phyloP scores from a whole-genome alignment of 2,329 filamentous ascomycete species.

The Rasamsonia emersonii region DNA sequence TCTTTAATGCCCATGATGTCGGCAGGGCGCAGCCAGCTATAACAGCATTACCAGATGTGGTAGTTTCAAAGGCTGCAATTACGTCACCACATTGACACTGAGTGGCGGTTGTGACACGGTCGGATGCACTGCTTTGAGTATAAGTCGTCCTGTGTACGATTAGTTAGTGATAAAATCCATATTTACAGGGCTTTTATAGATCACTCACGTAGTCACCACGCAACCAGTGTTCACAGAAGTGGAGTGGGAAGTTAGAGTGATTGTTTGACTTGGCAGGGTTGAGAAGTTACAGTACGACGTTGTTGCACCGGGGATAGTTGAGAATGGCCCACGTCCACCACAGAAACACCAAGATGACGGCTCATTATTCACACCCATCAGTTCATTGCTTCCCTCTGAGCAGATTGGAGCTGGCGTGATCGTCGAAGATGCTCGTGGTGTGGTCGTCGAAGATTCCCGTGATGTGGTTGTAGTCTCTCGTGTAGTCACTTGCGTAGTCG shows the following conservation, averaged over 20 bases:
- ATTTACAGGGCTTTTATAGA: not conserved
- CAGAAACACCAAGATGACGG: slow-evolving; percentile 5
- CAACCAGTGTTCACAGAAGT: slow-evolving; percentile 2
- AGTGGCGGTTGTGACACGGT: not conserved
- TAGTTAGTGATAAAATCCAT: slow-evolving; percentile 1
- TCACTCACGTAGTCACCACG: not conserved
- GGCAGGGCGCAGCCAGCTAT: slow-evolving; percentile 2
- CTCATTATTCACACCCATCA: slow-evolving; percentile 5
- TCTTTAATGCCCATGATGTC: not conserved
- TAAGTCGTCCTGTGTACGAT: not conserved
- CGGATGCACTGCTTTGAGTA: not conserved
- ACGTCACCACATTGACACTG: slow-evolving; percentile 4
- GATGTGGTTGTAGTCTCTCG: no score
- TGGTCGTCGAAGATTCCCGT: no score
- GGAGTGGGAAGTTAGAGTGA: slow-evolving; percentile 3
- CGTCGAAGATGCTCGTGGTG: no score
- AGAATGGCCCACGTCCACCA: slow-evolving; percentile 2
- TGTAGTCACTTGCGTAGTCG: no score
- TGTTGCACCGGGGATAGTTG: not conserved
- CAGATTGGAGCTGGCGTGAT: slow-evolving; percentile 1
- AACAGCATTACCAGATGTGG: slow-evolving; percentile 1
- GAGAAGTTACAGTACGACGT: slow-evolving; percentile 4
- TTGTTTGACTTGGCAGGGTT: slow-evolving; percentile 1
- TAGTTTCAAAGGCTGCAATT: slow-evolving; percentile 1
- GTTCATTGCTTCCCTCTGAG: slow-evolving; percentile 1